phyloP scores from a whole-genome alignment of 1,284 basidiomycete species.

The Retiboletus flavoniger region DNA sequence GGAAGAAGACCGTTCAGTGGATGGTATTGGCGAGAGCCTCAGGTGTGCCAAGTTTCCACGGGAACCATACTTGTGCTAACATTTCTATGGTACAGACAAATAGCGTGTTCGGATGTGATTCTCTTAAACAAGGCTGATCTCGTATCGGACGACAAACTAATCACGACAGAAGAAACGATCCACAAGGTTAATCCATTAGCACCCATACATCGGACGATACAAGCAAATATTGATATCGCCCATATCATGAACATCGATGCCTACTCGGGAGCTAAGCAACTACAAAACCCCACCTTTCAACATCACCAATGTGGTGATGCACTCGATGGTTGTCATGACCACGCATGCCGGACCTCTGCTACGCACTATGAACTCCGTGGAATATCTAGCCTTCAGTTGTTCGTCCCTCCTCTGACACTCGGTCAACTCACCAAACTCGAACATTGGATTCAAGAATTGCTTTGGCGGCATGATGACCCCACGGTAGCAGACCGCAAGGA shows the following conservation, averaged over 20 bases:
- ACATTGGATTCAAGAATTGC: slow-evolving; percentile 71
- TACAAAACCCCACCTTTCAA: slow-evolving; percentile 25
- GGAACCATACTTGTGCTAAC: not conserved
- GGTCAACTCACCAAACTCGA: slow-evolving; percentile 56
- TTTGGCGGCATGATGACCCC: slow-evolving; percentile 67
- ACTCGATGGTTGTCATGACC: slow-evolving; percentile 23
- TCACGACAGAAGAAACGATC: slow-evolving; percentile 57
- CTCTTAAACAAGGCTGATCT: slow-evolving; percentile 87
- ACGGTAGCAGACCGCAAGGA: slow-evolving; percentile 9
- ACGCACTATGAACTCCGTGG: slow-evolving; percentile 66
- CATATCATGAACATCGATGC: slow-evolving; percentile 79
- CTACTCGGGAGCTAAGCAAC: slow-evolving; percentile 47
- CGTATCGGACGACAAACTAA: slow-evolving; percentile 43
- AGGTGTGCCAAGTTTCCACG: slow-evolving; percentile 46
- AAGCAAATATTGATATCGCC: slow-evolving; percentile 67
- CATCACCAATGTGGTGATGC: slow-evolving; percentile 32
- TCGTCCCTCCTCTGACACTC: slow-evolving; percentile 56
- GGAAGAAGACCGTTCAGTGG: slow-evolving; percentile 66
- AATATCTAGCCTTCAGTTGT: slow-evolving; percentile 71
- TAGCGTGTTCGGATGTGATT: slow-evolving; percentile 87
- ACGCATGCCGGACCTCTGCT: slow-evolving; percentile 2
- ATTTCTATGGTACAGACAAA: slow-evolving; percentile 59
- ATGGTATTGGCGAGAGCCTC: slow-evolving; percentile 73
- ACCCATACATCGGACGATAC: slow-evolving; percentile 67
- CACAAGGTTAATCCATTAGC: slow-evolving; percentile 76